Conservation (phyloP, 139 green algal genomes). For the Klebsormidium nitens region DNA sequence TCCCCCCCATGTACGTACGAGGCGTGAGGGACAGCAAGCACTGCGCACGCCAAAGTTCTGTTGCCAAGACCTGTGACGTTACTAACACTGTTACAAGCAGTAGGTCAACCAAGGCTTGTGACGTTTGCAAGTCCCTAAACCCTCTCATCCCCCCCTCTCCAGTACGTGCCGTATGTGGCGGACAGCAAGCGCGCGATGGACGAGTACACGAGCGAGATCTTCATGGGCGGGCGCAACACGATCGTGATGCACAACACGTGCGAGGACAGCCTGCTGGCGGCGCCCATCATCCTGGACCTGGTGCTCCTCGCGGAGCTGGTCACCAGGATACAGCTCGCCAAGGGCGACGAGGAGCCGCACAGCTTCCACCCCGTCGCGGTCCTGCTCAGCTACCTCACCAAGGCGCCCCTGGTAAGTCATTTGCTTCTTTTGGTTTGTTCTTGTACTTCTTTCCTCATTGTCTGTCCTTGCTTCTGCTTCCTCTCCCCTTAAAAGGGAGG, state of each 20-base stretch:
- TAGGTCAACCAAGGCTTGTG: background rate
- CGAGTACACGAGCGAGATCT: conserved; percentile 97
- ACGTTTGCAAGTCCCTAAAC: background rate
- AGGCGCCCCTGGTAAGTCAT: conserved; percentile 78
- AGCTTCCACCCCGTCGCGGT: conserved; percentile 88
- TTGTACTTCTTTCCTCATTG: conserved; percentile 2
- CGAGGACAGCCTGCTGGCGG: conserved; percentile 95
- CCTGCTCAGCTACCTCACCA: conserved; percentile 92
- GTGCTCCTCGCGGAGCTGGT: conserved; percentile 92
- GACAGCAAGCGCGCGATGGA: conserved; percentile 99
- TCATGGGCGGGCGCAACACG: conserved; percentile 91
- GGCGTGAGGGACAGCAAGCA: too few relatives aligned
- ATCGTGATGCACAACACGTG: conserved; percentile 99
- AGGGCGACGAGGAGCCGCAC: conserved; percentile 66
- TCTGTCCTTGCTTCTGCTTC: too few relatives aligned
- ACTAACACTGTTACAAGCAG: too few relatives aligned
- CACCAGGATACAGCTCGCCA: conserved; percentile 80
- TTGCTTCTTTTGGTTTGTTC: conserved; percentile 11
- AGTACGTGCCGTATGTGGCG: conserved; percentile 92
- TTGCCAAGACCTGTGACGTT: too few relatives aligned
- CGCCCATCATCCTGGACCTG: conserved; percentile 97
- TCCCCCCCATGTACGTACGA: too few relatives aligned
- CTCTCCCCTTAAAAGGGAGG: too few relatives aligned
- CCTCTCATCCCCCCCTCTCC: background rate
- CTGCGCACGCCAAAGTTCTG: too few relatives aligned